Evolutionary conservation across 805 yeast genomes (phyloP), one percentile per base, ranked within the genome.

Genomic region (Candida loeiensis): DNA sequence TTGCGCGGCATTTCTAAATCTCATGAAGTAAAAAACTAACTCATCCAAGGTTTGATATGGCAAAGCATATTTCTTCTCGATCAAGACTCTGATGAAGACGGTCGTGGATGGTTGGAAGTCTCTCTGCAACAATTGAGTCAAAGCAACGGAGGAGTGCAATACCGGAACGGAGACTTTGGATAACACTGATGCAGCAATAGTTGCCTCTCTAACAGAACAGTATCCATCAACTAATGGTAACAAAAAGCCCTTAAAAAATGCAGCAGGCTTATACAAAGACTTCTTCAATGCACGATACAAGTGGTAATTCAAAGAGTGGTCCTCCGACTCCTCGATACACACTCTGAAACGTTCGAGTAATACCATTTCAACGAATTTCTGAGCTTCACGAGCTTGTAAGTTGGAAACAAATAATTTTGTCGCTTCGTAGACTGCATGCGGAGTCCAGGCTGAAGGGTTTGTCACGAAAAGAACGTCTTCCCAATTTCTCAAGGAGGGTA

Each of bases 1-100:
- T 41, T 66, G 74, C 3, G 74, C 74, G 15, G 82, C 71, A 30
- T 74, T 71, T 69, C 97, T 77, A 64, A 93, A 93, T 53, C 88
- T 76, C 85, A 91, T 84, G 64, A 93, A 93, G 58, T 89, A 95
- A 59, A 86, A 90, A 13, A 93, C 99, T 47, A 88, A 74, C 48
- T 89, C 95, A 59, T 93, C 99, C 46, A 93, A 78, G 1, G 96
- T 93, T 69, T 91, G 96, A 63, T 90, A 91, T 24, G 99, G 99
- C 44, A 93, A 71, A 1, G 99, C 98, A 56, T 93, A 93, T 62
- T 87, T 90, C 69, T 93, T 93, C 60, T 95, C 98, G 28, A 93
- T 70, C 45, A 93, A 72, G 4, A 88, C 85, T 62, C 93, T 79
- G 45, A 93, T 89, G 64, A 93, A 90, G 4, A 90, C 88, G 4